Conservation (phyloP, 179 eudicot genomes). For the Spergularia azorica region DNA sequence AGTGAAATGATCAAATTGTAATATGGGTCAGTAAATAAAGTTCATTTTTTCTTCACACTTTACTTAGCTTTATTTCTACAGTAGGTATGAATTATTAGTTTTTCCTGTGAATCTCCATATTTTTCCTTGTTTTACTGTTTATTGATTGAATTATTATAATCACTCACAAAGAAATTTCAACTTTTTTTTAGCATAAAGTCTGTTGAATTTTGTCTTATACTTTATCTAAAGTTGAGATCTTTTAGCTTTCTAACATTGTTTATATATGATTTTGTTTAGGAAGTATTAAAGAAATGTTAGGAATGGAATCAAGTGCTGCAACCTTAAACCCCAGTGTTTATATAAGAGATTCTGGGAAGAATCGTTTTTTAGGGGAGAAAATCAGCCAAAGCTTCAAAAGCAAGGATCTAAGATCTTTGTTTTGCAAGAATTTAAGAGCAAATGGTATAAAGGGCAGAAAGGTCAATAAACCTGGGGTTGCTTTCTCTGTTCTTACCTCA, state of each 20-base stretch:
- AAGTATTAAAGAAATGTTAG: background rate
- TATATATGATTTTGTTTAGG: constrained; percentile 10
- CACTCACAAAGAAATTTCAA: background rate
- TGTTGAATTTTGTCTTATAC: background rate
- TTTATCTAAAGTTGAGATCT: constrained; percentile 21
- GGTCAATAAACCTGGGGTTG: constrained; percentile 45
- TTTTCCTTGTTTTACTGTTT: constrained; percentile 3
- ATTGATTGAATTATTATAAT: constrained; percentile 5
- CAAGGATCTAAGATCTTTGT: constrained; percentile 33
- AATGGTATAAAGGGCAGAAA: constrained; percentile 22
- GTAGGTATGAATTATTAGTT: background rate
- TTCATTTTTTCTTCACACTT: too few species aligned
- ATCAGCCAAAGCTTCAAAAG: constrained; percentile 32
- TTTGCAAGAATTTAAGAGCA: constrained; percentile 34
- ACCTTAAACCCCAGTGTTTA: constrained; percentile 33
- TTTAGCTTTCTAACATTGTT: constrained; percentile 18
- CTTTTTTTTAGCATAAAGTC: constrained; percentile 14
- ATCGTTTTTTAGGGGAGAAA: constrained; percentile 43
- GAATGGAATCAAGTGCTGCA: constrained; percentile 56
- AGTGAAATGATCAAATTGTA: background rate
- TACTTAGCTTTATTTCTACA: constrained; percentile 4
- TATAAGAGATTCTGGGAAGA: constrained; percentile 27
- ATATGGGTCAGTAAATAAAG: constrained; percentile 6
- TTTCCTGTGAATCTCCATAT: background rate
- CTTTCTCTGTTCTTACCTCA: constrained; percentile 54